A percentile compares a stretch with the other conserved stretches of the same genome.
phyloP scores from a whole-genome alignment of 73 alveolate species.

The Paramecium tetraurelia region DNA sequence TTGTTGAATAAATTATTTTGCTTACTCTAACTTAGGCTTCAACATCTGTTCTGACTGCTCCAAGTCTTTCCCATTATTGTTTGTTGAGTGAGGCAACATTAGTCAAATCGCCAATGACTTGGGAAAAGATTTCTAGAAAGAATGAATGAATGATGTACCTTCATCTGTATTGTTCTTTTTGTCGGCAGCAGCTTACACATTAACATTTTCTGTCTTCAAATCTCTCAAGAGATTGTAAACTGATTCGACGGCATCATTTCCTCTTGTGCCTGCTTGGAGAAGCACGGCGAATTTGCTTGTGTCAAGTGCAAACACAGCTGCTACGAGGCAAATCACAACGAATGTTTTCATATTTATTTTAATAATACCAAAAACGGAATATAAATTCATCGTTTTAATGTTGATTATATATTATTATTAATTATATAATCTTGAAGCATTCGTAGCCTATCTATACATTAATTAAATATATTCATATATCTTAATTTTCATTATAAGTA shows the following conservation, averaged over 20 bases:
- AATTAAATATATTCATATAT: not conserved
- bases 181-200: conserved; percentile 53
- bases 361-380: conserved; percentile 41
- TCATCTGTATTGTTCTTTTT: conserved; percentile 46
- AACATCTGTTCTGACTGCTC: conserved; percentile 39
- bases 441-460: not conserved
- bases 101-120: conserved; percentile 44
- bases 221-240: conserved; percentile 49
- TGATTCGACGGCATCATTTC: conserved; percentile 52
- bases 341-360: conserved; percentile 32
- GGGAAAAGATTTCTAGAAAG: conserved; percentile 22
- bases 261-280: conserved; percentile 33
- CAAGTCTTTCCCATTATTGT: not conserved
- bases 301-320: conserved; percentile 42
- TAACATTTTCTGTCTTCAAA: conserved; percentile 48
- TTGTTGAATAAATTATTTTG: not conserved
- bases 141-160: not conserved
- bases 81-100: conserved; percentile 43
- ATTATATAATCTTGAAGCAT: not conserved
- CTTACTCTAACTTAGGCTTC: conserved; percentile 21
- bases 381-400: not conserved
- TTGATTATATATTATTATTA: not conserved
- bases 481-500: conserved; percentile 6
- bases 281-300: conserved; percentile 46
- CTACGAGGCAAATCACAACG: conserved; percentile 24